These are phyloP conservation scores for Aspergillus aculeatinus DNA, from an alignment of 2,329 filamentous ascomycete genomes.

Conservation along the genomic window DNA sequence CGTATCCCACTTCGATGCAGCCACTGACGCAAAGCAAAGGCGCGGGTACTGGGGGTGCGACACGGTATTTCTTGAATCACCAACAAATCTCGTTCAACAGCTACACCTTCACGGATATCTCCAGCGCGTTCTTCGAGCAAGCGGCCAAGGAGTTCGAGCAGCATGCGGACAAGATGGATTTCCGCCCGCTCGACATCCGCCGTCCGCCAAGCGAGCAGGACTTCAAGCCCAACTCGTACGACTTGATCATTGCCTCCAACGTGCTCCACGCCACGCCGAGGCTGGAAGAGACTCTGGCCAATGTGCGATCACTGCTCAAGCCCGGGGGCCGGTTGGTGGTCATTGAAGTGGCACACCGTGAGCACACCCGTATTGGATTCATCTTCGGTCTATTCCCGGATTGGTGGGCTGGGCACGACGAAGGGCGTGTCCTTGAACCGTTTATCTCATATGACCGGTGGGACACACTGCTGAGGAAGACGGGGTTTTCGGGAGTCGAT, in stretches of 20 bases:
- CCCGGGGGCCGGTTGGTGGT: slow-evolving; percentile 10
- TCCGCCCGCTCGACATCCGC: slow-evolving; percentile 33
- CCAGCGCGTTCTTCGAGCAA: slow-evolving; percentile 40
- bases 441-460: not conserved
- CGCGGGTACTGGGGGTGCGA: slow-evolving; percentile 44
- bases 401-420: not conserved
- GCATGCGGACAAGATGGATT: slow-evolving; percentile 15
- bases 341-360: not conserved
- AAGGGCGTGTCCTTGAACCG: not conserved
- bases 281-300: slow-evolving; percentile 27
- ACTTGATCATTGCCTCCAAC: slow-evolving; percentile 38
- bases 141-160: slow-evolving; percentile 27
- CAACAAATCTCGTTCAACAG: slow-evolving; percentile 29
- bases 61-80: slow-evolving; percentile 29
- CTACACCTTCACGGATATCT: slow-evolving; percentile 51
- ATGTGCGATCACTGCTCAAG: slow-evolving; percentile 25
- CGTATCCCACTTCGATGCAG: no score
- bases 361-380: not conserved
- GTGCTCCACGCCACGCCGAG: slow-evolving; percentile 39
- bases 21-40: not conserved
- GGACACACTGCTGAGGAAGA: not conserved
- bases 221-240: slow-evolving; percentile 30
- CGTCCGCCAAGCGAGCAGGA: slow-evolving; percentile 32
- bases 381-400: slow-evolving; percentile 2
- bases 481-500: slow-evolving; percentile 1